Conservation (phyloP, 352 stramenopile genomes). For the Halophytophthora polymorphica region DNA sequence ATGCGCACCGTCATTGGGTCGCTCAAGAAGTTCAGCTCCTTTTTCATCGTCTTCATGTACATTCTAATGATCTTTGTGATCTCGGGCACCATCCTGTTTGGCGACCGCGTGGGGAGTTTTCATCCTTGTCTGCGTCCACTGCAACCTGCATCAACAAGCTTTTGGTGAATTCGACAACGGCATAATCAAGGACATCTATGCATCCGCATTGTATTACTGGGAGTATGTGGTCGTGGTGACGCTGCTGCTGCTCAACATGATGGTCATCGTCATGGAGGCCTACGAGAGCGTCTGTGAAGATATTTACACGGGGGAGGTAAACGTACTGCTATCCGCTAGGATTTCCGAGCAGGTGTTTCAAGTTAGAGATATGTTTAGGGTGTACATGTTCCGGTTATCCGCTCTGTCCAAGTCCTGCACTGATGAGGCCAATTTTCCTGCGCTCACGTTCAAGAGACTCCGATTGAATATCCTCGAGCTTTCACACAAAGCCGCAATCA, state of each 20-base stretch:
- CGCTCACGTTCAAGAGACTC: too few species aligned
- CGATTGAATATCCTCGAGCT: too few species aligned
- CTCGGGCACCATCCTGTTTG: conserved; percentile 44
- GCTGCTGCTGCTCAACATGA: conserved; percentile 58
- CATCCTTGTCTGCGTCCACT: conserved; percentile 24
- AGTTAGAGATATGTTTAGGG: too few species aligned
- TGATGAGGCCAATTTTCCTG: too few species aligned
- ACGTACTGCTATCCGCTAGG: too few species aligned
- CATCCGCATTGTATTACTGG: conserved; percentile 48
- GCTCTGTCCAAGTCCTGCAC: too few species aligned
- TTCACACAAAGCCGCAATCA: too few species aligned
- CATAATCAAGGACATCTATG: conserved; percentile 18
- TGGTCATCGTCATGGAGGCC: conserved; percentile 48
- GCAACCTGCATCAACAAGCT: conserved; percentile 51
- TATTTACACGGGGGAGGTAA: not conserved
- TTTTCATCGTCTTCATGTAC: conserved; percentile 51
- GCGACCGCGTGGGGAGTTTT: conserved; percentile 38
- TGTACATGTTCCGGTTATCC: too few species aligned
- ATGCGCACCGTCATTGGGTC: conserved; percentile 38
- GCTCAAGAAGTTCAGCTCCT: conserved; percentile 40
- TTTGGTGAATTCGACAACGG: conserved; percentile 48
- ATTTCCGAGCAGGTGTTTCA: too few species aligned
- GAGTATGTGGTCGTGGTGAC: conserved; percentile 42
- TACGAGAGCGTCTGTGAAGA: conserved; percentile 30
- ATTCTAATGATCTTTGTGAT: conserved; percentile 43